Base-by-base conservation (phyloP, 1,284 basidiomycete species). In the Amylostereum areolatum region DNA sequence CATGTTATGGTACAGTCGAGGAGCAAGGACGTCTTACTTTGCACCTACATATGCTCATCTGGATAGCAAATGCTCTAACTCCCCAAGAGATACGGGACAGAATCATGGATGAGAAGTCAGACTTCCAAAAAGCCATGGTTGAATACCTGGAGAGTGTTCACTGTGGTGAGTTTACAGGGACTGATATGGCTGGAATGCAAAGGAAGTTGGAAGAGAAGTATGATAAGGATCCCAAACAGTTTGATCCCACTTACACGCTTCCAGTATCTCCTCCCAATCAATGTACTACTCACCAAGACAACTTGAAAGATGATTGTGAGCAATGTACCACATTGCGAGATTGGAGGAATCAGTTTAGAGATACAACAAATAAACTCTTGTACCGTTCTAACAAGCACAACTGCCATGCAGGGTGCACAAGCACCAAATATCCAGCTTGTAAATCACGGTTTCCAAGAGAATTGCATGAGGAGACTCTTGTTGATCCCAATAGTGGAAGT, bases 381-480 rank as follows among this genome's bases (percentile, higher is more conserved):
- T 48, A 24, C 37, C 42, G 37, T 29, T 54, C 53, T 3, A 57
- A 58, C 45, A 10, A 32, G 6, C 55, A 59, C 45, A 29, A 37
- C 10, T 55, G 52, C 45, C 42, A 45, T 11, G 35, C 47, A 18
- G 47, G 36, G 8, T 53, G 51, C 36, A 42, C 10, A 10, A 43
- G 43, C 12, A 44, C 46, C 4, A 46, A 46, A 7, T 39, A 54
- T 37, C 29, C 18, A 3, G 55, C 30, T 12, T 68, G 67, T 46
- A 63, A 59, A 37, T 57, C 61, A 7, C 47, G 64, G n/a, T 69
- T 68, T 57, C 67, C 67, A 29, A 40, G 63, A 30, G 43, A 53
- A 11, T 33, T 58, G 5, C 47, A 47, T 29, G 6, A 42, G 25
- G 12, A 57, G 29, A 62, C 63, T 7, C 28, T 29, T 2, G 55